Evolutionary conservation across 176 grass and related monocot species (phyloP), one percentile per base, ranked within the genome.

Genomic region (Stipa capillata): DNA sequence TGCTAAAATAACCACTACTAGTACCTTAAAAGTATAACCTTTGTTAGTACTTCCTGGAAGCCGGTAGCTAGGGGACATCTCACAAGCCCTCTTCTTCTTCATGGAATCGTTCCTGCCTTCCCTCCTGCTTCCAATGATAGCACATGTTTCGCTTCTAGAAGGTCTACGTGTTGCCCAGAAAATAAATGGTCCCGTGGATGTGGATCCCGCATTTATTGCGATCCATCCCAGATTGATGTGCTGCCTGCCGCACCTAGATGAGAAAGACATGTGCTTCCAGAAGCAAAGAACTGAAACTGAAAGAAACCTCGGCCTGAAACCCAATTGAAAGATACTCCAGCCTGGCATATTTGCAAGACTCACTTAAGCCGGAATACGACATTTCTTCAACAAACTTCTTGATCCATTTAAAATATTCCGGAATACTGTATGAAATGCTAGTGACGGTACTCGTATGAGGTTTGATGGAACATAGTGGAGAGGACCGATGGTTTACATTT

Each of bases 101-200:
- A n/a, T 0, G 34, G 40, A 45, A 39, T 45, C 24, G 54, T 48
- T 78, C 6, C 6, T 45, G 57, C 14, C 53, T 27, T 58, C 3
- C 0, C 45, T 3, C 4, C 11, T 9, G 72, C 23, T 29, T n/a
- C n/a, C n/a, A n/a, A n/a, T n/a, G n/a, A n/a, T n/a, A n/a, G 53
- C 49, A 79, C 80, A 79, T 47, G 79, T 12, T 21, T 20, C 52
- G 36, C 59, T 84, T 84, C 86, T 61, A 79, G 81, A 84, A 84
- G 68, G 50, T 52, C 86, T 34, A 18, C 41, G 50, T 33, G 20
- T 24, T 63, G 43, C 21, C 31, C 65, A 23, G 16, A 40, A 40
- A 52, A 47, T 34, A 15, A 21, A n/a, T n/a, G 77, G 65, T 72
- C 57, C 28, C 28, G 28, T 14, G 32, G n/a, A n/a, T n/a, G 69